Evolutionary conservation across 495 filamentous ascomycete species (phyloP), one percentile per base, ranked within the genome.

Genomic region (Aspergillus homomorphus): DNA sequence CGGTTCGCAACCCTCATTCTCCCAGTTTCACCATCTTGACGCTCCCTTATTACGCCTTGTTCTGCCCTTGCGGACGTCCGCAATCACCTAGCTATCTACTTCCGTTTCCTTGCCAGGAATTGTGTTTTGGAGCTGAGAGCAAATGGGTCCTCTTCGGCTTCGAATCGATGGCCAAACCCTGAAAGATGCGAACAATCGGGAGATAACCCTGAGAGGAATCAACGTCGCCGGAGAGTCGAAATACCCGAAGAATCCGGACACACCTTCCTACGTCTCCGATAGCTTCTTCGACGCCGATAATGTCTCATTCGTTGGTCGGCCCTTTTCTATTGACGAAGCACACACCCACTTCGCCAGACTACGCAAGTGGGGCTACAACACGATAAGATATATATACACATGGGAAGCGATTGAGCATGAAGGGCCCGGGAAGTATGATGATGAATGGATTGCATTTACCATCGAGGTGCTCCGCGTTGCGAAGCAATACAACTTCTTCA

Each of bases 351-450:
- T 98, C 69, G 83, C 89, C n/a, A 78, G 91, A 30, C 72, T 98
- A 53, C 87, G 87, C 60, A 88, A 87, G 60, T 96, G 83, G 78
- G 94, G 94, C 7, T 98, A 96, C 73, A 98, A 97, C 72, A 90
- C 89, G 1, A 93, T 98, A 52, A 82, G 94, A 65, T 98, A 98
- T 68, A 81, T 98, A 59, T 98, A 96, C 69, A 98, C 93, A 0
- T 98, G 94, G 94, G 94, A 98, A 70, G 93, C 94, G n/a, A 93
- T 98, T 66, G 94, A 98, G 75, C 86, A 91, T 58, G 87, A 86
- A 14, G 94, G 92, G 0, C 94, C 94, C n/a, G 91, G 92, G 1
- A 89, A 80, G 61, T 98, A 98, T 72, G 94, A 98, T 61, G 89
- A 98, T 65, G 89, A 91, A 59, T 98, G 90, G 89, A 89, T 96